A percentile compares a stretch with the other conserved stretches of the same genome.
Evolutionary conservation across 2,329 filamentous ascomycete species (phyloP).

Genomic region (Monosporascus sp.): DNA sequence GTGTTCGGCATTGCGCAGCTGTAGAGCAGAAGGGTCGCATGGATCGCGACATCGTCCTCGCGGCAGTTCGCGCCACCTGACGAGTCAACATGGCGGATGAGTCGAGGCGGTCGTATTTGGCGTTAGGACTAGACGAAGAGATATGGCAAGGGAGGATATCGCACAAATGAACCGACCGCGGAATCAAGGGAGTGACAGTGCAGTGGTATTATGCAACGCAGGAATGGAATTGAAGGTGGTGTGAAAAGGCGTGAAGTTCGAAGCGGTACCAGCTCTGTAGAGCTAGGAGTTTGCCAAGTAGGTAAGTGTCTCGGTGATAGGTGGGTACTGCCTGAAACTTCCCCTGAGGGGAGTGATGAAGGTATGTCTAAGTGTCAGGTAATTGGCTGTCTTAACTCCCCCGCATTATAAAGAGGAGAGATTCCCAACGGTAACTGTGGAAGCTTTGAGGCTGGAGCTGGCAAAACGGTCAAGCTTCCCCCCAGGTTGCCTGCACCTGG

Average conservation of each 20-base stretch:
- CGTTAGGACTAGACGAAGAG: slow-evolving; percentile 5
- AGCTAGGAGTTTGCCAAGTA: not conserved
- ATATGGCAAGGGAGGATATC: no score
- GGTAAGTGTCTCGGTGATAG: not conserved
- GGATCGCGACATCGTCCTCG: slow-evolving; percentile 39
- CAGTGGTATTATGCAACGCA: not conserved
- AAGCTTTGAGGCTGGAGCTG: no score
- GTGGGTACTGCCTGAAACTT: not conserved
- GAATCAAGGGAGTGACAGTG: no score
- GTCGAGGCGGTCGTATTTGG: slow-evolving; percentile 14
- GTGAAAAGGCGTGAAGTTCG: not conserved
- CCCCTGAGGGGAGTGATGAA: not conserved
- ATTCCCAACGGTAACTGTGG: no score
- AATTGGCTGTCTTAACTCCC: not conserved
- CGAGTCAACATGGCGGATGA: slow-evolving; percentile 43
- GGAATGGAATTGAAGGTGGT: no score
- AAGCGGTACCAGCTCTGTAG: not conserved
- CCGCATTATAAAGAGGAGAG: not conserved
- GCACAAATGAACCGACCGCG: no score
- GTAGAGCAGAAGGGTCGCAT: slow-evolving; percentile 56
- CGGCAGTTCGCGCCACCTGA: slow-evolving; percentile 44
- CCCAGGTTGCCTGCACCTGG: no score
- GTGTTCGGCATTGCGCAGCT: slow-evolving; percentile 45
- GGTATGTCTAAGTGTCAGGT: not conserved
- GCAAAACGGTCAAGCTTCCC: no score